Conservation (phyloP, 2,329 filamentous ascomycete genomes). For the Lachnellula occidentalis region DNA sequence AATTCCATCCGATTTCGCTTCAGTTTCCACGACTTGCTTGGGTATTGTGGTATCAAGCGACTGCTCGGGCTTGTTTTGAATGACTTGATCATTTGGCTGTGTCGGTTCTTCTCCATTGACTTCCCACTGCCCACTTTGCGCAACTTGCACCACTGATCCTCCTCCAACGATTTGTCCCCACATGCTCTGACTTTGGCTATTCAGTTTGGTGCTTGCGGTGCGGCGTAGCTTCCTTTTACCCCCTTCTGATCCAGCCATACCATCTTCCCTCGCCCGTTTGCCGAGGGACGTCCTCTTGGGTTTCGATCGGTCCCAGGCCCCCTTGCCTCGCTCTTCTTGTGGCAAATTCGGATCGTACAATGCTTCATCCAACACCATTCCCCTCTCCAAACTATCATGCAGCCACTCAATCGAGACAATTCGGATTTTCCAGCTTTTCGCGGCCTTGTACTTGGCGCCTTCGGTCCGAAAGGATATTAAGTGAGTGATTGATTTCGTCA, state of each 20-base stretch:
- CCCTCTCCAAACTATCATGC: conserved; percentile 71
- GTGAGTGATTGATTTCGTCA: conserved; percentile 82
- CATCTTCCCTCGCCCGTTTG: conserved; percentile 54
- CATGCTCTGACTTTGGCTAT: conserved; percentile 72
- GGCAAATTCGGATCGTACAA: conserved; percentile 74
- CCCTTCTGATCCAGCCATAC: conserved; percentile 41
- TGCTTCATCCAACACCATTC: conserved; percentile 86
- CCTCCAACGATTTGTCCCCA: conserved; percentile 80
- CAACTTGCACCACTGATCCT: conserved; percentile 25
- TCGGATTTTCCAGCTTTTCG: conserved; percentile 74
- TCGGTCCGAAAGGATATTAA: conserved; percentile 73
- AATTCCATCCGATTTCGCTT: conserved; percentile 29
- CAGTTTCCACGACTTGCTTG: conserved; percentile 12
- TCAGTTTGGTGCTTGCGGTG: conserved; percentile 78
- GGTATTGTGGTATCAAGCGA: not conserved
- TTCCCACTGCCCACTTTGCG: conserved; percentile 27
- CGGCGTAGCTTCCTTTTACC: conserved; percentile 78
- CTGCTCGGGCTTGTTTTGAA: not conserved
- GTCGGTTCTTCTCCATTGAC: conserved; percentile 10
- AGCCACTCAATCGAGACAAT: conserved; percentile 84
- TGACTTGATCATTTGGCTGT: not conserved
- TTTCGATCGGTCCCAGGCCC: conserved; percentile 63
- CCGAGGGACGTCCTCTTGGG: conserved; percentile 43
- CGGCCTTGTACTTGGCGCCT: conserved; percentile 86
- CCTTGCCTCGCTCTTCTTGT: conserved; percentile 64